Base-by-base conservation (phyloP, 805 yeast genomes). In the Starmera amethionina region DNA sequence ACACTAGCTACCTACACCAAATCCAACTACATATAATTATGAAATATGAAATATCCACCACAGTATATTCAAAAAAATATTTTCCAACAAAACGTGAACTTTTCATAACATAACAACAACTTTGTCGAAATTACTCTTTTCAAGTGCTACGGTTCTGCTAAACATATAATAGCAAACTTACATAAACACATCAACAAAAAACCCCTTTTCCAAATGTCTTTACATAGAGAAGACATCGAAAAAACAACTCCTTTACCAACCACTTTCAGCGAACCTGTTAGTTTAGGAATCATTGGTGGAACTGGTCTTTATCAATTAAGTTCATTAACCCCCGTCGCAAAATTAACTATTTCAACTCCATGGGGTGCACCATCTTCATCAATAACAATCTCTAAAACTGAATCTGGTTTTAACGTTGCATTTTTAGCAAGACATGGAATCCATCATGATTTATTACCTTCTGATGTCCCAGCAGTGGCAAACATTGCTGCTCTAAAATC, bases 341-440 rank as follows among this genome's bases (percentile, higher is more conserved):
- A 81, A 50, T 64, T 93, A 34, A 77, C 86, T 13, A 64, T 88
- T 43, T 73, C 82, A 15, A 93, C 99, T 4, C 99, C 99, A 18
- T 93, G 97, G 97, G 99, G 98, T 10, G 74, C 72, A 49, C 96
- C 99, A 18, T 88, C 97, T 5, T 82, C 95, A 12, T 89, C 96
- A 32, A 84, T 93, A 56, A 89, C 96, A 37, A 79, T 93, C 45
- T 82, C 95, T n/a, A 77, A 72, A 48, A 85, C 95, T 34, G 63
- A 65, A 3, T 51, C 65, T 30, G 95, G 95, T 2, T 79, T 86
- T 59, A 85, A 88, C 36, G 83, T 93, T 38, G 97, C 97, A 2
- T 93, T 93, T 55, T 70, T 93, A 49, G 93, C 97, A 13, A 78
- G 99, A 62, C 99, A 93, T 58, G 99, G 99, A 34, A 65, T 70